Base-by-base conservation (phyloP, 306 rosid species). In the Lagenaria siceraria region DNA sequence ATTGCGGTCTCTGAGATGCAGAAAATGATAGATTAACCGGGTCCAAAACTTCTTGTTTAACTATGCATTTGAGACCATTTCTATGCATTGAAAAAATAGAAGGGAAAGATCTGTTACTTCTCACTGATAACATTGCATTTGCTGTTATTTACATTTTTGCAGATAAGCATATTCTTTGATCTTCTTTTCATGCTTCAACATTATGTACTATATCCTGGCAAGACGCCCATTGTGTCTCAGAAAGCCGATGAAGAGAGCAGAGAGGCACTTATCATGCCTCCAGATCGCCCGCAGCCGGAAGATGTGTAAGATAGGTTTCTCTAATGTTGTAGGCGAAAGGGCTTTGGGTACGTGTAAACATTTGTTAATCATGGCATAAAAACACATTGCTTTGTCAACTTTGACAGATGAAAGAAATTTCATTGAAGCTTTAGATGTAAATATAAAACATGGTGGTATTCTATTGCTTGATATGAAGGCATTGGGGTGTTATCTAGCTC, bases 101-200 rank as follows among this genome's bases (percentile, higher is more conserved):
- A 72, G 42, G 38, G 21, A 49, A 73, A 29, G 12, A 35, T 31
- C 1, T 19, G 10, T 74, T 74, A 74, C 27, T 19, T 51, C 31
- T 31, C 18, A 29, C 31, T 21, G 66, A 6, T 40, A 8, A 24
- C 10, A 4, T 12, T 46, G 52, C 6, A 46, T 46, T 46, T 51
- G 7, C 38, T 62, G 65, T 31, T 49, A 18, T 49, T 13, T 4
- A 51, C 81, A 79, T 24, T 40, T 18, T 80, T 87, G 88, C 97
- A 93, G 97, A 87, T 91, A 55, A 83, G 93, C 73, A 64, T 93
- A 56, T 85, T 85, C 87, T 93, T 89, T 85, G 97, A 93, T 79
- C 81, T 91, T 60, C 81, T 91, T 19, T 93, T 93, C 89, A 86
- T 91, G 79, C 42, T 60, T 49, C 98, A 93, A 83, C 97, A 88